phyloP scores from a whole-genome alignment of 2,329 filamentous ascomycete genomes.

The Xylariaceae sp. region DNA sequence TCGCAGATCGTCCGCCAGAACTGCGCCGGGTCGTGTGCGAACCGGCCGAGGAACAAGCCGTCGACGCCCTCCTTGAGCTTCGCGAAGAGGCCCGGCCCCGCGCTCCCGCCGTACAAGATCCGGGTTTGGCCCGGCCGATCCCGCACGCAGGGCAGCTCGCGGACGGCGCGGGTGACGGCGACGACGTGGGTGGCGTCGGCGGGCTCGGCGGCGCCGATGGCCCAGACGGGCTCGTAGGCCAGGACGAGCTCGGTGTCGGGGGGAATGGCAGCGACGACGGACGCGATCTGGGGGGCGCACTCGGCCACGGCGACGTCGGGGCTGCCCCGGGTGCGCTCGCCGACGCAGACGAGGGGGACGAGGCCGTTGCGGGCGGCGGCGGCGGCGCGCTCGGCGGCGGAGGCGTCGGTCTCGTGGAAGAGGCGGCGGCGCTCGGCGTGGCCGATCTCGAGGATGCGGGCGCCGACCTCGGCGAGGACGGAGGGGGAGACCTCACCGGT shows the following conservation, averaged over 20 bases:
- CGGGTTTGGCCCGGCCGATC: slow-evolving; percentile 50
- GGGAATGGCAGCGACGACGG: slow-evolving; percentile 58
- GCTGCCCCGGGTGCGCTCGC: slow-evolving; percentile 56
- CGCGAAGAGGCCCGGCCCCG: slow-evolving; percentile 71
- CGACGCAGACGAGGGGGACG: slow-evolving; percentile 75
- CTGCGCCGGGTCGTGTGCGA: slow-evolving; percentile 71
- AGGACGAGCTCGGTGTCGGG: slow-evolving; percentile 65
- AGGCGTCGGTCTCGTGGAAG: slow-evolving; percentile 70
- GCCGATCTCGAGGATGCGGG: slow-evolving; percentile 70
- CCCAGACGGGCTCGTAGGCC: slow-evolving; percentile 87
- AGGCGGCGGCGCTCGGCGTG: slow-evolving; percentile 73
- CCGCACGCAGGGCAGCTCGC: slow-evolving; percentile 46
- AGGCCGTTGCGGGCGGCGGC: slow-evolving; percentile 66
- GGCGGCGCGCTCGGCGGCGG: slow-evolving; percentile 63
- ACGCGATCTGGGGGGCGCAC: slow-evolving; percentile 60
- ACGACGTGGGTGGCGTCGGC: slow-evolving; percentile 70
- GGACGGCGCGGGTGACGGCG: slow-evolving; percentile 62
- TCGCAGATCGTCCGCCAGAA: slow-evolving; percentile 70
- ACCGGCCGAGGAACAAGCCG: slow-evolving; percentile 76
- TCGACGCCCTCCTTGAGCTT: slow-evolving; percentile 67
- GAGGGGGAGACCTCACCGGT: slow-evolving; percentile 74
- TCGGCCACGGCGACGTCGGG: slow-evolving; percentile 60
- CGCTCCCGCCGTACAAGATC: slow-evolving; percentile 79
- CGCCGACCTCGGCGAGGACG: slow-evolving; percentile 63
- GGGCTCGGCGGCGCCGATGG: slow-evolving; percentile 71